These are phyloP conservation scores for Colletotrichum lupini DNA, from an alignment of 2,329 filamentous ascomycete genomes.

Conservation along the genomic window DNA sequence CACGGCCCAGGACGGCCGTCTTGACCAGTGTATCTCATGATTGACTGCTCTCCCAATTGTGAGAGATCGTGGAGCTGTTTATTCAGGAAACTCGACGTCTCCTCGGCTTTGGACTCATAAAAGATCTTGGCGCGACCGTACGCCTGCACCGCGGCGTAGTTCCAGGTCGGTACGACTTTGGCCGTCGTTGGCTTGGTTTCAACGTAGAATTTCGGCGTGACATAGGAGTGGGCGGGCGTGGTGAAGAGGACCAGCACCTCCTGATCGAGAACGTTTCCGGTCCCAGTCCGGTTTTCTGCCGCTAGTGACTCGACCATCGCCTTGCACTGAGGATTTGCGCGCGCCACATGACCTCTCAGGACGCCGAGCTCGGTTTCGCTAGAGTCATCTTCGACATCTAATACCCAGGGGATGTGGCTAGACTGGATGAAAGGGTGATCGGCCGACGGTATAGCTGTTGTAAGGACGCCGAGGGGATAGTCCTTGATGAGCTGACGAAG, in stretches of 20 bases:
- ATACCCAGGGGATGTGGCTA: conserved; percentile 70
- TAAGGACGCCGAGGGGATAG: conserved; percentile 71
- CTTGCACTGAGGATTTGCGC: conserved; percentile 72
- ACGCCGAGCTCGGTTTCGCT: conserved; percentile 53
- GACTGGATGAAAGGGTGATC: conserved; percentile 63
- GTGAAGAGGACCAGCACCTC: conserved; percentile 75
- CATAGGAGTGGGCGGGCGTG: conserved; percentile 67
- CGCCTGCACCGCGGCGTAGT: conserved; percentile 73
- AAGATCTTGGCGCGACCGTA: conserved; percentile 69
- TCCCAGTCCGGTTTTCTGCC: conserved; percentile 15
- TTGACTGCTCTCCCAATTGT: conserved; percentile 57
- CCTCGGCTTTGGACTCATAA: conserved; percentile 57
- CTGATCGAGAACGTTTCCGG: conserved; percentile 49
- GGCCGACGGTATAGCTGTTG: conserved; percentile 67
- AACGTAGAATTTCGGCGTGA: conserved; percentile 76
- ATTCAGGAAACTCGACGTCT: conserved; percentile 59
- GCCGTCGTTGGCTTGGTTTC: conserved; percentile 72
- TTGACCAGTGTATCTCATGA: conserved; percentile 66
- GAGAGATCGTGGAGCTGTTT: conserved; percentile 65
- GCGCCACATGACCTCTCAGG: conserved; percentile 71
- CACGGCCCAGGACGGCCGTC: conserved; percentile 55
- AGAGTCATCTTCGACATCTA: conserved; percentile 59
- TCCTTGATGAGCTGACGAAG: conserved; percentile 67
- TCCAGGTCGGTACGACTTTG: conserved; percentile 79
- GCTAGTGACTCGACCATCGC: conserved; percentile 62